phyloP scores from a whole-genome alignment of 345 rosid genomes.

The Streptanthus diversifolius region DNA sequence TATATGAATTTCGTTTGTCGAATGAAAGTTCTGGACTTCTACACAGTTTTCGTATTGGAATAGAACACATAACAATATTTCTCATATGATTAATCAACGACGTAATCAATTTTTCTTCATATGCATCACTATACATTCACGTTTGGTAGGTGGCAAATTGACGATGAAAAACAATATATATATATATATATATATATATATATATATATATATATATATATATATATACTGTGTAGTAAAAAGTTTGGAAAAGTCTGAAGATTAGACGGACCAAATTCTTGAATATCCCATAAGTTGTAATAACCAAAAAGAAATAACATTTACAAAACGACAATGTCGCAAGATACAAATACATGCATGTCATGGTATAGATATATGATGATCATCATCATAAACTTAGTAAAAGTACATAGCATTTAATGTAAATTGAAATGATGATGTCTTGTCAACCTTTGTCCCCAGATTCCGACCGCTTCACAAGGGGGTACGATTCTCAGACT shows the following conservation, averaged over 20 bases:
- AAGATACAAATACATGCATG: constrained; percentile 31
- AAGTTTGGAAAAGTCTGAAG: background rate
- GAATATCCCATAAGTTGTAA: background rate
- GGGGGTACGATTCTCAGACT: constrained; percentile 23
- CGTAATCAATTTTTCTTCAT: background rate
- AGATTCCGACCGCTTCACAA: constrained; percentile 29
- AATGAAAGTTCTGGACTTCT: background rate
- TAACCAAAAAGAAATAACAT: constrained; percentile 10
- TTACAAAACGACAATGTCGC: constrained; percentile 26
- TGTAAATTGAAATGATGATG: constrained; percentile 11
- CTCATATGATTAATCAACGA: background rate
- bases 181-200: no score
- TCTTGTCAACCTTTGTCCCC: constrained; percentile 33
- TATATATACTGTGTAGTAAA: background rate
- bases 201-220: no score
- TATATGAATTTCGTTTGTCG: background rate
- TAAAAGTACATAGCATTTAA: constrained; percentile 19
- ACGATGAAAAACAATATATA: background rate
- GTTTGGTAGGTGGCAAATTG: background rate
- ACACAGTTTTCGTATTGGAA: background rate
- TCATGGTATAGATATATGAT: background rate
- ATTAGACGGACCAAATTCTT: background rate
- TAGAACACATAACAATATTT: background rate
- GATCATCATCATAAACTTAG: constrained; percentile 12
- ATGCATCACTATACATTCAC: background rate